Evolutionary conservation across 768 basidiomycete genomes (phyloP).

Genomic region (Kwoniella sp.): DNA sequence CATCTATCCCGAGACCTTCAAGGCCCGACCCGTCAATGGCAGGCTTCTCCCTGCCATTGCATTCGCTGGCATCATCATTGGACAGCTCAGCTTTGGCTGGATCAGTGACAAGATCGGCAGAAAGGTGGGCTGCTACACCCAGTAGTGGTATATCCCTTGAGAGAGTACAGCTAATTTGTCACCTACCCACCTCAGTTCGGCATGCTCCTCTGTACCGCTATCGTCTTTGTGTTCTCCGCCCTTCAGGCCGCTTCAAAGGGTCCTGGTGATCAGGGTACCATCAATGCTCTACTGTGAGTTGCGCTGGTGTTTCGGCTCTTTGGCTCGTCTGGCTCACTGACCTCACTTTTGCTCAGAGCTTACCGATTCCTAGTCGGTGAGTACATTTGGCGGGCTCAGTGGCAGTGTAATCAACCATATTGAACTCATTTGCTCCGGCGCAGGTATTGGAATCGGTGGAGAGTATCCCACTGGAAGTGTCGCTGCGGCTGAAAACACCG

Average conservation of each 20-base stretch:
- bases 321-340: conserved; percentile 57
- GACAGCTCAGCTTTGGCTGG: conserved; percentile 67
- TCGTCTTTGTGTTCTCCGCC: conserved; percentile 76
- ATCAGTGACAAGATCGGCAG: conserved; percentile 78
- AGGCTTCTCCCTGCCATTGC: conserved; percentile 63
- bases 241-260: conserved; percentile 80
- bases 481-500: conserved; percentile 70
- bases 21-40: conserved; percentile 57
- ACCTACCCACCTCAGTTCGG: conserved; percentile 28
- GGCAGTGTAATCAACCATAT: neutral
- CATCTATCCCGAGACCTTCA: conserved; percentile 61
- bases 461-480: conserved; percentile 69
- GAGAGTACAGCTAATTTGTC: no score
- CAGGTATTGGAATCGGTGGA: conserved; percentile 31
- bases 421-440: neutral
- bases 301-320: neutral
- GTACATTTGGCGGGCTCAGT: conserved; percentile 76
- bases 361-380: conserved; percentile 71
- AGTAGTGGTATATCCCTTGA: neutral
- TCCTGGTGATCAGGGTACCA: conserved; percentile 64
- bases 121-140: conserved; percentile 59
- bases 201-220: conserved; percentile 71
- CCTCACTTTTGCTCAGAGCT: conserved; percentile 14
- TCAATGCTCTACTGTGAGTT: conserved; percentile 63
- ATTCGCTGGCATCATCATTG: conserved; percentile 82